Base-by-base conservation (phyloP, 1,284 basidiomycete genomes). In the Earliella scabrosa region DNA sequence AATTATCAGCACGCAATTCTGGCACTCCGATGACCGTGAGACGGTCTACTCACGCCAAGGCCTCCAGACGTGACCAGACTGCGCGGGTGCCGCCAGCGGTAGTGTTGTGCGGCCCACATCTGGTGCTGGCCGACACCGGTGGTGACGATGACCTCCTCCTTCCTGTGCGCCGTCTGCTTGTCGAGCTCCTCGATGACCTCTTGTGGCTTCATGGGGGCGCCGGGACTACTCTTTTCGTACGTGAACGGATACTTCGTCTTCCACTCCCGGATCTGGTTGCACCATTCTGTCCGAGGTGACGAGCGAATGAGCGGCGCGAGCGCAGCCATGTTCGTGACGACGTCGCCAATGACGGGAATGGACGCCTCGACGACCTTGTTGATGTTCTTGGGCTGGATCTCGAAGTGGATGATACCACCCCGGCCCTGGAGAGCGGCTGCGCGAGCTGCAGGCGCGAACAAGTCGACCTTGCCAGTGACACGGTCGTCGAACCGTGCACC, bases 111-210 rank as follows among this genome's bases (percentile, higher is more conserved):
- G 1, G 97, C 96, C 95, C 95, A 99, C 97, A 99, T 99, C 76
- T 99, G 97, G 77, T 99, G 97, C 75, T 98, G 97, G 4, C 97
- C 97, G 23, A 99, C 97, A 68, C 97, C 97, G 3, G 97, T 98
- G 3, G 93, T 77, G 61, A 99, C 78, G 67, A 99, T 79, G 27
- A 98, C 83, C 40, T 98, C 86, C 52, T 95, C 90, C 80, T 99
- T 97, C 69, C 81, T 82, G 58, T 85, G 62, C 48, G 66, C 80
- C 55, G 80, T 78, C 77, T 94, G 89, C 54, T 71, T 76, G 68
- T 99, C 89, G 18, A 99, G 81, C 73, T 95, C 96, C 76, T 95
- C 90, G 50, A 99, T 87, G 49, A 98, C 93, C 77, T 97, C 95
- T 76, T 99, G 97, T 3, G 97, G 97, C 83, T 98, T 98, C 80